Conservation (phyloP, 208 protist species). For the Trichomonas vaginalis region DNA sequence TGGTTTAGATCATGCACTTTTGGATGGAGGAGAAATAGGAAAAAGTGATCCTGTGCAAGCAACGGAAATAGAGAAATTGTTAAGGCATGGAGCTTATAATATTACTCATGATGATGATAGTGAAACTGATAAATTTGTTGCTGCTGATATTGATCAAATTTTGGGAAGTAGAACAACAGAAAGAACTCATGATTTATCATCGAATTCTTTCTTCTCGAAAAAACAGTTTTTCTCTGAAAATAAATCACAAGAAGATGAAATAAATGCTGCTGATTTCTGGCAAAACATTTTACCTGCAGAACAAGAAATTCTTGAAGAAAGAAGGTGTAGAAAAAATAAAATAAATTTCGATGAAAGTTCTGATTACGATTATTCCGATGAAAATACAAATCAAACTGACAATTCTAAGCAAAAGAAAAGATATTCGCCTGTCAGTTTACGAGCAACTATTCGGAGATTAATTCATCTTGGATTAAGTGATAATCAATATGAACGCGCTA, state of each 20-base stretch:
- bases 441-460: not conserved
- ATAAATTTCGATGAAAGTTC: not conserved
- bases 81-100: conserved; percentile 21
- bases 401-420: not conserved
- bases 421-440: not conserved
- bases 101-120: conserved; percentile 27
- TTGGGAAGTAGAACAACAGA: not conserved
- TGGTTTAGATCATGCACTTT: conserved; percentile 57
- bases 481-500: not conserved
- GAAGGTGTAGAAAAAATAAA: not conserved
- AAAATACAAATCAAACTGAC: not conserved
- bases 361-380: no score
- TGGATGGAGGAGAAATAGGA: conserved; percentile 22
- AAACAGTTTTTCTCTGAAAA: not conserved
- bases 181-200: not conserved
- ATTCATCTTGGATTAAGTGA: not conserved
- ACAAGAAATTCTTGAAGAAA: not conserved
- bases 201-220: not conserved
- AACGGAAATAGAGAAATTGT: not conserved
- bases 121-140: conserved; percentile 24
- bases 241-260: not conserved
- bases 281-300: not conserved
- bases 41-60: not conserved
- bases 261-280: not conserved
- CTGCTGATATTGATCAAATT: conserved; percentile 29